A percentile compares a stretch with the other conserved stretches of the same genome.
phyloP scores from a whole-genome alignment of 495 filamentous ascomycete species.

The Amniculicola lignicola region DNA sequence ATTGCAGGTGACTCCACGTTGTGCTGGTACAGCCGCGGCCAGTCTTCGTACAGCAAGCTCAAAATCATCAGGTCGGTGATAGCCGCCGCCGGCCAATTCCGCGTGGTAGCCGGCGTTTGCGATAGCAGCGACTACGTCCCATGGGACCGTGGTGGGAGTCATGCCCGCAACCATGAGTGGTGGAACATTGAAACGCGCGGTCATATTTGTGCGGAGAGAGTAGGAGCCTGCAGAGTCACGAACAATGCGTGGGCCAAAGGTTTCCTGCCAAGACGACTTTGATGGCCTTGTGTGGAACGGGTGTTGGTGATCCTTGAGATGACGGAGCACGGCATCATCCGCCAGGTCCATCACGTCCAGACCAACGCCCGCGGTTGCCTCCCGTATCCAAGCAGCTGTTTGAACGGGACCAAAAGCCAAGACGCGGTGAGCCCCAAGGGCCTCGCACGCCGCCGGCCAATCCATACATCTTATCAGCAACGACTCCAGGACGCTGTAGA shows the following conservation, averaged over 20 bases:
- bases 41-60: background rate
- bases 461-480: too few species aligned
- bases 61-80: constrained; percentile 33
- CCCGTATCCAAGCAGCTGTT: background rate
- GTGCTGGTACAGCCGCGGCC: background rate
- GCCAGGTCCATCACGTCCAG: background rate
- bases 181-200: constrained; percentile 37
- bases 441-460: too few species aligned
- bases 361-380: background rate
- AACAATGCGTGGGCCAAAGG: background rate
- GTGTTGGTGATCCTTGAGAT: background rate
- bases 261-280: background rate
- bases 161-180: constrained; percentile 47
- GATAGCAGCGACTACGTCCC: constrained; percentile 42
- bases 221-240: background rate
- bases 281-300: background rate
- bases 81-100: constrained; percentile 44
- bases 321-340: background rate
- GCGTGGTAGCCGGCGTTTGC: constrained; percentile 45
- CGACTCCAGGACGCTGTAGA: too few species aligned
- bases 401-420: background rate
- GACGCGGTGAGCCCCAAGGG: background rate
- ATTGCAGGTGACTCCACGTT: background rate
- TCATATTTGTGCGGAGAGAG: constrained; percentile 41
- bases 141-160: constrained; percentile 44